Base-by-base conservation (phyloP, 108 stramenopile species). In the Stephanodiscus minutulus region DNA sequence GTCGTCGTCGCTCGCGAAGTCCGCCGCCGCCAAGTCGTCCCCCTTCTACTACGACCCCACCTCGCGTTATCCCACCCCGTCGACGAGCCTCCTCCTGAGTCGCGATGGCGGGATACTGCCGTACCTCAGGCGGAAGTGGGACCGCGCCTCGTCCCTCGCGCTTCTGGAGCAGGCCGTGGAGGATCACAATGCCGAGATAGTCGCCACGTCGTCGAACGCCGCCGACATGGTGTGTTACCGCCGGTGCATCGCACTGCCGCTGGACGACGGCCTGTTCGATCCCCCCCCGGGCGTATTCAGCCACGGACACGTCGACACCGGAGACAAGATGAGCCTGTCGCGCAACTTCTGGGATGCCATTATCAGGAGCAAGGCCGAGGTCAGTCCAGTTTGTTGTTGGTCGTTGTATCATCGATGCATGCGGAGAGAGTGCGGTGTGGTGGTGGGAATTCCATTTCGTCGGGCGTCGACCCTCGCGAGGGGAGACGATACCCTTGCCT, bases 221-320 rank as follows among this genome's bases (percentile, higher is more conserved):
- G 66, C 75, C 8, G 79, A 86, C 47, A 50, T 85, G 11, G 66
- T 73, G 18, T 62, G 74, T 12, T 76, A 82, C 59, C 85, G 94
- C 37, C 82, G 91, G 8, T 66, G 88, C 44, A 86, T 92, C 54
- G 87, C 76, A 9, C 57, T 96, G 39, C 95, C 95, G 5, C 68
- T 96, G 33, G 83, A 89, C 33, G 87, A 90, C 9, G 68, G 81
- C 59, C n/a, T 55, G 9, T 96, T 96, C 66, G 84, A 93, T 76
- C 92, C 95, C n/a, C 87, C 95, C 35, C 87, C 86, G 81, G 95
- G 95, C 9, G 66, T 79, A 33, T 96, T 96, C 71, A 83, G 83
- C 54, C 95, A 91, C 65, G 84, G 79, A 9, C 92, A 96, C 70
- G 85, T 91, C 37, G 86, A 93, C 61, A 92, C 90, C 12, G 95